Evolutionary conservation across 2,329 filamentous ascomycete genomes (phyloP), one percentile per base, ranked within the genome.

Genomic region (Torrubiella hemipterigena): DNA sequence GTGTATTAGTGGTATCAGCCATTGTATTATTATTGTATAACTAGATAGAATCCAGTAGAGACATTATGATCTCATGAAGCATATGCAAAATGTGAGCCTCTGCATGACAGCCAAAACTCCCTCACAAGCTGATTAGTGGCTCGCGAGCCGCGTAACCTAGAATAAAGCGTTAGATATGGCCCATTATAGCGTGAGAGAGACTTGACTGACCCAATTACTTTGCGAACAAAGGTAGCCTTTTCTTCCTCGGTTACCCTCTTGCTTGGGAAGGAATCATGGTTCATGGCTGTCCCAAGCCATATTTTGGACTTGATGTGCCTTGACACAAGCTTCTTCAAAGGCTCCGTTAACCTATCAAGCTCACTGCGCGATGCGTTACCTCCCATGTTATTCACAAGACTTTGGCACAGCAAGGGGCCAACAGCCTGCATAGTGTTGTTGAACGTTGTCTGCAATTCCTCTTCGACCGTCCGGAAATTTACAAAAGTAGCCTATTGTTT

Each of bases 21-120:
- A 14, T 17, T 30, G 17, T 26, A 22, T n/a, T n/a, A 14, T 22
- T n/a, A 29, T 11, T 21, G 21, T 17, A 27, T 22, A 13, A 17
- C 24, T 25, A 18, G 18, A 34, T 29, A 28, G 19, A 14, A 10
- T 26, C 15, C 15, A 26, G 6, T 18, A 17, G 22, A 27, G 22
- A 18, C 24, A 16, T 28, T 4, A 11, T 24, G 20, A 12, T 26
- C 31, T 46, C 43, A 76, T 27, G 72, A 75, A 29, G 60, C 66
- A 51, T 77, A 78, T 7, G 71, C 60, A 51, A 76, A 78, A 43
- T 60, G 73, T 1, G 66, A 65, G 6, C 70, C 70, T 38, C 79
- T 63, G 38, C 76, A 77, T 3, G 67, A 63, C n/a, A 82, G 55
- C 75, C 78, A 86, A 47, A 85, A 85, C 18, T 82, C 77, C 36